A percentile compares a stretch with the other conserved stretches of the same genome.
phyloP scores from a whole-genome alignment of 371 early-diverging fungal species.

The Mucor ambiguus region DNA sequence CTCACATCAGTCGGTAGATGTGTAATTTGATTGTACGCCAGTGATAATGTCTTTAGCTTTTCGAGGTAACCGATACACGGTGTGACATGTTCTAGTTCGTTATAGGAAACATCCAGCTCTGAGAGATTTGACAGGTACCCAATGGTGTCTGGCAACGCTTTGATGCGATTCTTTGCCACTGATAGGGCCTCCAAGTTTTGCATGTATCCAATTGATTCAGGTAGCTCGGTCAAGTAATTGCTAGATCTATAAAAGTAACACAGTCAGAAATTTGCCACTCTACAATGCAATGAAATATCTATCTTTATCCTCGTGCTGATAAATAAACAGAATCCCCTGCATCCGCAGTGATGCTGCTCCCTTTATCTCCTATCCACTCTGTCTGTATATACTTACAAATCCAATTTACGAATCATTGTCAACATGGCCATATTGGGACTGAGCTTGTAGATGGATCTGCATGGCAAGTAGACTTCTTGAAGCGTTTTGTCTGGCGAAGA shows the following conservation, averaged over 20 bases:
- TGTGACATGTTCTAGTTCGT: constrained; percentile 52
- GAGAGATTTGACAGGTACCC: constrained; percentile 56
- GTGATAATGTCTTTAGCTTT: constrained; percentile 30
- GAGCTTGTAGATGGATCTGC: constrained; percentile 14
- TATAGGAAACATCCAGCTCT: constrained; percentile 56
- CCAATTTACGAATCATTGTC: constrained; percentile 23
- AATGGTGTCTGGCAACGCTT: constrained; percentile 61
- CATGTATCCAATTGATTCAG: constrained; percentile 28
- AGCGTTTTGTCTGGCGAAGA: constrained; percentile 15
- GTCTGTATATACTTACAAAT: constrained; percentile 27
- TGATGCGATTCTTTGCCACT: constrained; percentile 57
- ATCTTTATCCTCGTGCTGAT: constrained; percentile 5
- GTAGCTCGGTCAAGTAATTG: constrained; percentile 30
- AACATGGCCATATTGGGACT: constrained; percentile 31
- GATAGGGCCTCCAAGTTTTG: constrained; percentile 17
- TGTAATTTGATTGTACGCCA: constrained; percentile 14
- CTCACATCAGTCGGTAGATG: constrained; percentile 68
- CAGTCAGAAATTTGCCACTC: not conserved
- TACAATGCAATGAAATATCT: not conserved
- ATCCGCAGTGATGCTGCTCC: constrained; percentile 4
- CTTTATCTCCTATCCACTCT: constrained; percentile 2
- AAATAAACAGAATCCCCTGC: constrained; percentile 4
- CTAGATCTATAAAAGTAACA: constrained; percentile 18
- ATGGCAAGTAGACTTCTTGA: constrained; percentile 14
- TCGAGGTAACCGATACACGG: constrained; percentile 38